phyloP scores from a whole-genome alignment of 2,329 filamentous ascomycete genomes.

The Alternaria burnsii region DNA sequence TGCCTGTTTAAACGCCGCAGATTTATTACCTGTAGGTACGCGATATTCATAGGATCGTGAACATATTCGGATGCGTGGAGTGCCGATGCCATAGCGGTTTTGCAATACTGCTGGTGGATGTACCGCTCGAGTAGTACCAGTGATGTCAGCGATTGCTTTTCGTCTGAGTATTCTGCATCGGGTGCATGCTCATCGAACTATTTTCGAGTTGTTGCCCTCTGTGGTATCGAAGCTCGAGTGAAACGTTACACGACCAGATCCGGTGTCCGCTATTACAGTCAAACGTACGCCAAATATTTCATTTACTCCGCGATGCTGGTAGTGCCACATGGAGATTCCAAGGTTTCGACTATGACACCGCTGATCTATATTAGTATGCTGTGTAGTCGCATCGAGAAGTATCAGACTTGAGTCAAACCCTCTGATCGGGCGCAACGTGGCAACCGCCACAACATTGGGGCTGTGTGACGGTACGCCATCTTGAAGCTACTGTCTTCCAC shows the following conservation, averaged over 20 bases:
- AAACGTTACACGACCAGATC: constrained; percentile 11
- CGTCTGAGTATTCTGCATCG: background rate
- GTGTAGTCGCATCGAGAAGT: background rate
- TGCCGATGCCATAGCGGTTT: background rate
- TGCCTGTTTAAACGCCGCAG: background rate
- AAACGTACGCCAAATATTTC: background rate
- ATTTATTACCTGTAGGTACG: background rate
- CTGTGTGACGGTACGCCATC: constrained; percentile 16
- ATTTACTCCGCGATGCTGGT: background rate
- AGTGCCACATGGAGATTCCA: background rate
- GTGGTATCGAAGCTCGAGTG: background rate
- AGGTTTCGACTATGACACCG: background rate
- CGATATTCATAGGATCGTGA: background rate
- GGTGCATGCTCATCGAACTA: constrained; percentile 20
- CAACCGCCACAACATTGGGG: constrained; percentile 15
- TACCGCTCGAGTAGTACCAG: background rate
- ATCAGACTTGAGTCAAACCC: background rate
- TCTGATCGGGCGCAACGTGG: constrained; percentile 26
- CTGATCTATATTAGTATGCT: background rate
- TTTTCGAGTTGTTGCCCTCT: constrained; percentile 12
- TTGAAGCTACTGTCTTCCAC: background rate
- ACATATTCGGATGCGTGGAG: background rate
- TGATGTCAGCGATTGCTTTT: constrained; percentile 6
- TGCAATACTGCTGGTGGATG: background rate
- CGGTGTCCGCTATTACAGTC: background rate